These are phyloP conservation scores for Trichoderma reesei DNA, from an alignment of 495 filamentous ascomycete genomes.

Conservation along the genomic window DNA sequence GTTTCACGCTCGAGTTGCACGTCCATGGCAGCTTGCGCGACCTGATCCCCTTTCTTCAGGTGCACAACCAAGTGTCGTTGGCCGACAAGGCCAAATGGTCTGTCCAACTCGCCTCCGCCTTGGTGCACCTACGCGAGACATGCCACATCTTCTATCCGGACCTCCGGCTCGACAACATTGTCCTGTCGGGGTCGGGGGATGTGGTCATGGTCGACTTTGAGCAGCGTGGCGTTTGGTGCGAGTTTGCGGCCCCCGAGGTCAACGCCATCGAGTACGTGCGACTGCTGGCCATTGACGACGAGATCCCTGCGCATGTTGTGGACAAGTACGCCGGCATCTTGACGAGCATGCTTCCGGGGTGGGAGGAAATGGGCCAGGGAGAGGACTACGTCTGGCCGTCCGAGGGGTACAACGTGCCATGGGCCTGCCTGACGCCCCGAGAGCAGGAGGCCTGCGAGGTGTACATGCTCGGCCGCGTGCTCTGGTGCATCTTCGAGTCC, in stretches of 20 bases:
- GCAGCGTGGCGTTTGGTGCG: conserved; percentile 42
- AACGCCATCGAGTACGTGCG: conserved; percentile 38
- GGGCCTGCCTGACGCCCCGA: conserved; percentile 29
- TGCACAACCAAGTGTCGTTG: conserved; percentile 25
- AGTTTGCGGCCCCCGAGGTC: conserved; percentile 40
- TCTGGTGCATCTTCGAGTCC: conserved; percentile 46
- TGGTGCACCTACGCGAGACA: conserved; percentile 27
- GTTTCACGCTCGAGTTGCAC: conserved; percentile 37
- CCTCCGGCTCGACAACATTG: conserved; percentile 39
- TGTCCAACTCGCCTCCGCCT: conserved; percentile 31
- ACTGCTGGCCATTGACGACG: conserved; percentile 26
- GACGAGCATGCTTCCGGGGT: conserved; percentile 27
- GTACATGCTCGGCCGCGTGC: conserved; percentile 41
- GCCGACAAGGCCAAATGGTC: conserved; percentile 35
- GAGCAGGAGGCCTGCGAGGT: conserved; percentile 41
- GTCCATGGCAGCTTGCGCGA: conserved; percentile 33
- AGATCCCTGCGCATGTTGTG: conserved; percentile 23
- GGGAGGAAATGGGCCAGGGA: conserved; percentile 23
- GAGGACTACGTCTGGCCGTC: conserved; percentile 28
- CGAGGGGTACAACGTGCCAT: conserved; percentile 36
- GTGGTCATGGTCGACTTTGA: conserved; percentile 44
- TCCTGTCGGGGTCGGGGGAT: conserved; percentile 29
- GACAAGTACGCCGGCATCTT: conserved; percentile 27
- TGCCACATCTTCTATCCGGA: conserved; percentile 38
- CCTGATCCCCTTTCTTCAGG: conserved; percentile 30